phyloP scores from a whole-genome alignment of 2,329 filamentous ascomycete genomes.

The Fusarium caatingaense region DNA sequence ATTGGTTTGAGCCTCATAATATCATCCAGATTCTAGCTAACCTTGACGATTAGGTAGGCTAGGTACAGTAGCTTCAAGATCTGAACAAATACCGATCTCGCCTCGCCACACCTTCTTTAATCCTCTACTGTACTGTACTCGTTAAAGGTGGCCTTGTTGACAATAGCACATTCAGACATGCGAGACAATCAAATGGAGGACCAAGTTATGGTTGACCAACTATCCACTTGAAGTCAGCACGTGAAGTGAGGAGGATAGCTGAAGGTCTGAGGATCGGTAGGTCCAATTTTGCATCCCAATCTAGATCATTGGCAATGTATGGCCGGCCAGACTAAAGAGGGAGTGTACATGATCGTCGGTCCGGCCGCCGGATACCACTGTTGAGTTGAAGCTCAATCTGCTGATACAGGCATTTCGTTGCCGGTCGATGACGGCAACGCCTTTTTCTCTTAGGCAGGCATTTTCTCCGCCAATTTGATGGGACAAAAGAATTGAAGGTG shows the following conservation, averaged over 20 bases:
- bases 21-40: slow-evolving; percentile 15
- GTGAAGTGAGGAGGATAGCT: slow-evolving; percentile 3
- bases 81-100: slow-evolving; percentile 29
- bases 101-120: slow-evolving; percentile 37
- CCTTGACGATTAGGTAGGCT: background rate
- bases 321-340: slow-evolving; percentile 20
- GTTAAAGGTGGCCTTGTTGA: background rate
- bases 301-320: background rate
- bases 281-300: slow-evolving; percentile 23
- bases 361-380: slow-evolving; percentile 16
- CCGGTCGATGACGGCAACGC: slow-evolving; percentile 22
- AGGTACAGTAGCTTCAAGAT: slow-evolving; percentile 12
- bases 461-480: slow-evolving; percentile 5
- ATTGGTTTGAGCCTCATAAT: slow-evolving; percentile 21
- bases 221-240: background rate
- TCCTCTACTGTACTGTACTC: background rate
- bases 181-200: slow-evolving; percentile 5
- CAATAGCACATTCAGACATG: background rate
- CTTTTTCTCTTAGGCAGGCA: slow-evolving; percentile 8
- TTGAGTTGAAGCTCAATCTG: slow-evolving; percentile 29
- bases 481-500: slow-evolving; percentile 15
- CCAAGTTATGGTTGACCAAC: slow-evolving; percentile 12
- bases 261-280: slow-evolving; percentile 13
- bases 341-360: slow-evolving; percentile 41
- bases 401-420: slow-evolving; percentile 11